A percentile compares a stretch with the other conserved stretches of the same genome.
Evolutionary conservation across 805 yeast species (phyloP).

Genomic region (Cyberlindnera suaveolens): DNA sequence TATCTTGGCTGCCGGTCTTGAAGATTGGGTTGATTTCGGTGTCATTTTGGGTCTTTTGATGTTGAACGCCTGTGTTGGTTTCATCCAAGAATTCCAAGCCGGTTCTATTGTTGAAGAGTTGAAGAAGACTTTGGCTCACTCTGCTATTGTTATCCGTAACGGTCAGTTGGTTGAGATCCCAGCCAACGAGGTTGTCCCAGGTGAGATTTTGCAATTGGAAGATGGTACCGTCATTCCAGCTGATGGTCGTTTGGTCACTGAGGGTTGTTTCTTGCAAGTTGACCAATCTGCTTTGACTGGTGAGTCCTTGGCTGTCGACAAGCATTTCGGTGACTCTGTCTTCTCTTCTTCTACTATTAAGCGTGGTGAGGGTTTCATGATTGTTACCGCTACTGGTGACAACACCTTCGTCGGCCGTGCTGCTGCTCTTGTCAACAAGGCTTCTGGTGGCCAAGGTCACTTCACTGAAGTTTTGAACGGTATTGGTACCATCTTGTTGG

Average conservation of each 20-base stretch:
- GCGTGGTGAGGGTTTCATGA: constrained; percentile 93
- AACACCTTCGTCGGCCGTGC: constrained; percentile 95
- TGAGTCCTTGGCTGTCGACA: constrained; percentile 94
- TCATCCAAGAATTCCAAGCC: constrained; percentile 95
- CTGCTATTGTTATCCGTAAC: constrained; percentile 81
- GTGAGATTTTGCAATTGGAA: constrained; percentile 88
- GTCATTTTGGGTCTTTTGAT: constrained; percentile 83
- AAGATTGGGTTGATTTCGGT: constrained; percentile 99
- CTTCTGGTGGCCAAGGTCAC: constrained; percentile 90
- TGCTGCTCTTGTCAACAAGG: constrained; percentile 93
- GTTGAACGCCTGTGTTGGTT: constrained; percentile 91
- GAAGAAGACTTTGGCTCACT: constrained; percentile 89
- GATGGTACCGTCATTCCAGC: constrained; percentile 92
- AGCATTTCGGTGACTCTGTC: constrained; percentile 78
- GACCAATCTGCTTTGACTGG: constrained; percentile 98
- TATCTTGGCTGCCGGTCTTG: constrained; percentile 88
- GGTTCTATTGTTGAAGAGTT: constrained; percentile 96
- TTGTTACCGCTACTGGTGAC: constrained; percentile 94
- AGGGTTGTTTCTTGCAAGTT: constrained; percentile 80
- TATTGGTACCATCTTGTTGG: constrained; percentile 89
- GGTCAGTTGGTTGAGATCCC: constrained; percentile 71
- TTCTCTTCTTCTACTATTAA: constrained; percentile 93
- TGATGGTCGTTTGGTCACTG: constrained; percentile 85
- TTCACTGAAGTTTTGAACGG: constrained; percentile 97
- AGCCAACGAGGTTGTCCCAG: constrained; percentile 87